A percentile compares a stretch with the other conserved stretches of the same genome.
These are phyloP conservation scores for Melaleuca alternifolia DNA, from an alignment of 345 rosid genomes.

Conservation along the genomic window DNA sequence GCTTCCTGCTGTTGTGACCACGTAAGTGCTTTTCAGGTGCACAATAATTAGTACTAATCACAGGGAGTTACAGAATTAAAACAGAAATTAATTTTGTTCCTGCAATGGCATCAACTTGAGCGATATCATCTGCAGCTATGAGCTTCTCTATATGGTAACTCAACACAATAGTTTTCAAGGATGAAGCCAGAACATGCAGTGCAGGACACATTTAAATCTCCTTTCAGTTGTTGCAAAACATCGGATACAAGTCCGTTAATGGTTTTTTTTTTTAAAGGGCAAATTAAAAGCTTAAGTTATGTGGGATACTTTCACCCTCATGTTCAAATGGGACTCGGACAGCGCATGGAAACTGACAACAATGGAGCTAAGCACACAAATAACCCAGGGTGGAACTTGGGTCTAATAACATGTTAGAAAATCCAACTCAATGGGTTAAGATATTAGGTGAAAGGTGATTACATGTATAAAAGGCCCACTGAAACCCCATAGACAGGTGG, in stretches of 20 bases:
- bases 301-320: neutral
- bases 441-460: neutral
- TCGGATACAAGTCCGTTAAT: neutral
- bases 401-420: neutral
- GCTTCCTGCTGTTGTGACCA: constrained; percentile 99
- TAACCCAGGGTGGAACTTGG: neutral
- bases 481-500: neutral
- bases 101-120: neutral
- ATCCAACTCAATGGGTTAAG: neutral
- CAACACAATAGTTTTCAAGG: neutral
- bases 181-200: neutral
- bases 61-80: neutral
- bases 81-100: neutral
- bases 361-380: neutral
- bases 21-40: constrained; percentile 46
- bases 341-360: neutral
- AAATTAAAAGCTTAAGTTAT: neutral
- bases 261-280: neutral
- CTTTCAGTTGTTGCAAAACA: neutral
- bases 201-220: neutral
- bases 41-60: neutral
- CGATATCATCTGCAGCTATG: neutral
- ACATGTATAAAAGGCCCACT: neutral
- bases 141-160: neutral
- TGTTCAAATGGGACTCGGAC: neutral